Base-by-base conservation (phyloP, 805 yeast species). In the Cyberlindnera xylosilytica region DNA sequence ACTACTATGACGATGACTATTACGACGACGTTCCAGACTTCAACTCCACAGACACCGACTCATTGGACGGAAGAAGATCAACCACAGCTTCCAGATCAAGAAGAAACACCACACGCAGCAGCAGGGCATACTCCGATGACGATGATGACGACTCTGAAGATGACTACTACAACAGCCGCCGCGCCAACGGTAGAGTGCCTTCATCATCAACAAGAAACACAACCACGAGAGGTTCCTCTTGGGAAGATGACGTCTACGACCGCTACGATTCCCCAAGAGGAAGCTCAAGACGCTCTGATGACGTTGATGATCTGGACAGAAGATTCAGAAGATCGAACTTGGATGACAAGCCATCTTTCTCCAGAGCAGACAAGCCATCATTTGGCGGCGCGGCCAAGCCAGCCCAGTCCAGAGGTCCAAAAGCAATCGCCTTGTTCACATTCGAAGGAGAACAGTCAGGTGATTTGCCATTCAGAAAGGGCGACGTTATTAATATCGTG, bases 371-470 rank as follows among this genome's bases (percentile, higher is more conserved):
- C 13, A 67, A 70, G 47, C 73, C 73, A 17, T 61, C 57, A 38
- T 64, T 60, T 44, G 64, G 66, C 36, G 43, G 54, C 8, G 42
- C 20, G 44, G 27, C 13, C n/a, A 30, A 29, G 15, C 16, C 36
- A 4, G 5, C 35, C 6, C 41, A 29, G 12, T 12, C 39, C 51
- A 54, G 51, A 56, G 73, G 83, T 5, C 82, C 79, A 51, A 90
- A 88, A 62, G 99, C 97, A 1, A 83, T 88, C 46, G 99, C 99
- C 0, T 70, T 89, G 51, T 91, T 76, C 65, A 74, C 89, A 3
- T 91, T 93, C 63, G 84, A 81, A 39, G 98, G 97, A 20, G 96
- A 90, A 63, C 95, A 91, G 66, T 61, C 74, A n/a, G 97, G 97
- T 6, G 99, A 93, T 63, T 72, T 93, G 57, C 78, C 95, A 4